Evolutionary conservation across 2,329 filamentous ascomycete genomes (phyloP), one percentile per base, ranked within the genome.

Genomic region (Ceratocystiopsis sp.): DNA sequence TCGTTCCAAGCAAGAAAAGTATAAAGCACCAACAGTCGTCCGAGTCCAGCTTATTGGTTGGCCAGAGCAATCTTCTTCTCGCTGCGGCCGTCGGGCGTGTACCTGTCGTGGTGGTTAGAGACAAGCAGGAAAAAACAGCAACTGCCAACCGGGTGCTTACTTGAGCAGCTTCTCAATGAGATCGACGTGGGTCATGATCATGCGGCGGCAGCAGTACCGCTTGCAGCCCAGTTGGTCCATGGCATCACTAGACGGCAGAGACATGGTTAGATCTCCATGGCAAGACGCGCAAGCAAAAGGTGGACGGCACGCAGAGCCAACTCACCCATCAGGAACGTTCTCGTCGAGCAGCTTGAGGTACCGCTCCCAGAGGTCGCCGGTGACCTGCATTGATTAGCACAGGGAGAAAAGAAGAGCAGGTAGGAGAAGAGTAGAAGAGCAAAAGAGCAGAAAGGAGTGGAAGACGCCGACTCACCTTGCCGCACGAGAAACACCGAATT

Each of bases 111-210:
- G 14, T 15, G 2, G 37, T 45, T 32, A 45, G 41, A 18, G 18
- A 33, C 11, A 16, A 14, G 11, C 7, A 17, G 8, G 16, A 33
- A 33, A 35, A n/a, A 15, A 29, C 25, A 29, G 25, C 25, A 11
- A 29, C 9, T 8, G 25, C 6, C 25, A 8, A 29, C 4, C 25
- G 25, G 25, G 11, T 21, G 54, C 74, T 53, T 78, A 93, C 84
- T 89, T 84, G 51, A 98, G 76, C 41, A 98, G 76, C 67, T 98
- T 98, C 71, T 98, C 91, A 54, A 98, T 95, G 49, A 98, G 71
- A 61, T 98, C 91, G 55, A 98, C 91, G 64, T 98, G 91, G 47
- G 91, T 98, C 83, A 98, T 95, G 62, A 98, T 78, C 91, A 98
- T 98, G 57, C 91, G 82, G 54, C 91, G 84, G 68, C 91, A 98